Evolutionary conservation across 2,329 filamentous ascomycete species (phyloP).

Genomic region (Lojkania enalia): DNA sequence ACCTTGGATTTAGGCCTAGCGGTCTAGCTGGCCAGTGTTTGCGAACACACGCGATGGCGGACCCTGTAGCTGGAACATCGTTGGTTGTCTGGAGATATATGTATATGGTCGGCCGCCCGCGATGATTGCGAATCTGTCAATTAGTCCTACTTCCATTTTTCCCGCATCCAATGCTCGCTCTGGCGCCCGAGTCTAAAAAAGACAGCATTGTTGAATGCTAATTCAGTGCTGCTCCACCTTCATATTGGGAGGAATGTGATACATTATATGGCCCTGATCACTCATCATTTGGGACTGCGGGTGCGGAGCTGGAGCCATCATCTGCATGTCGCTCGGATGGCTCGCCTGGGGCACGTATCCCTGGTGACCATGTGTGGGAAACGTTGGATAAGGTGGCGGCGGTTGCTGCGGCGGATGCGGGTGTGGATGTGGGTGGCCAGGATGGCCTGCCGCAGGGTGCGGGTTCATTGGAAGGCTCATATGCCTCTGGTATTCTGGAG

Average conservation of each 20-base stretch:
- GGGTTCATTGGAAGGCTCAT: slow-evolving; percentile 42
- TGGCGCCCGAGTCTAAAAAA: too few relatives aligned
- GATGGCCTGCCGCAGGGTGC: slow-evolving; percentile 27
- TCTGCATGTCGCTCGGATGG: slow-evolving; percentile 41
- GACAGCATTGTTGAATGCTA: too few relatives aligned
- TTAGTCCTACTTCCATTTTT: too few relatives aligned
- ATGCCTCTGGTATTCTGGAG: slow-evolving; percentile 43
- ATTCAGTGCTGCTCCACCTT: slow-evolving; percentile 46
- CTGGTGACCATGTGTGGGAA: slow-evolving; percentile 32
- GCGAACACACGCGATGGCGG: too few relatives aligned
- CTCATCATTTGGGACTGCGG: slow-evolving; percentile 43
- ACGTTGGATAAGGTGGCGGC: slow-evolving; percentile 30
- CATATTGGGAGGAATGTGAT: slow-evolving; percentile 45
- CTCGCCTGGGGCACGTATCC: slow-evolving; percentile 39
- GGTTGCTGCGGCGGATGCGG: slow-evolving; percentile 34
- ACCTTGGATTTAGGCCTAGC: too few relatives aligned
- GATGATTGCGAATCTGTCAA: too few relatives aligned
- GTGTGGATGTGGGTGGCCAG: slow-evolving; percentile 24
- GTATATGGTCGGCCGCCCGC: too few relatives aligned
- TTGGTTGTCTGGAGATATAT: too few relatives aligned
- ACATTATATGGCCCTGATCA: slow-evolving; percentile 47
- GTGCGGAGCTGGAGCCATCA: slow-evolving; percentile 42
- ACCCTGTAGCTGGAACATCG: too few relatives aligned
- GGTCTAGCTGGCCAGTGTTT: too few relatives aligned
- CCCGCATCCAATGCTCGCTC: too few relatives aligned